Evolutionary conservation across 129 eudicot genomes (phyloP).

Genomic region (Heracleum sosnowskyi): DNA sequence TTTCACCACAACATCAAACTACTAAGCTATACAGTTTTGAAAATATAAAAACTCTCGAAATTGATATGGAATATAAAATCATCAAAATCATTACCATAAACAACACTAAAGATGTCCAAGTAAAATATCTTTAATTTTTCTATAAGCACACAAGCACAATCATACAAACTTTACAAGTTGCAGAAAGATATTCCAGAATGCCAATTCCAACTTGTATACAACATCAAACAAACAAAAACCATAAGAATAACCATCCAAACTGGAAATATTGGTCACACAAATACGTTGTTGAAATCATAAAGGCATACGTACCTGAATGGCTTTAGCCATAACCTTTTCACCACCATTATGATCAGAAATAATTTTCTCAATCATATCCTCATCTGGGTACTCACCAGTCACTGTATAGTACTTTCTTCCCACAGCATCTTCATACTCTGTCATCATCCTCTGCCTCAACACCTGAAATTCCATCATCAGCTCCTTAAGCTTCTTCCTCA

Average conservation of each 20-base stretch:
- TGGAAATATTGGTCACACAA: neutral
- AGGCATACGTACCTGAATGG: constrained; percentile 68
- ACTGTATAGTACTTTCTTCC: constrained; percentile 71
- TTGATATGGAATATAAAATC: neutral
- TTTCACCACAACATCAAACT: neutral
- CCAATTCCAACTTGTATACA: neutral
- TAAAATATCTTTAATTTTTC: too few relatives aligned
- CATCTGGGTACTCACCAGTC: constrained; percentile 64
- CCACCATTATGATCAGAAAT: constrained; percentile 50
- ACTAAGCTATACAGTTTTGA: neutral
- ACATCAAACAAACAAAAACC: neutral
- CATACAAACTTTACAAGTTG: neutral
- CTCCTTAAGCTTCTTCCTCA: constrained; percentile 80
- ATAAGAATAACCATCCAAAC: neutral
- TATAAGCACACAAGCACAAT: neutral
- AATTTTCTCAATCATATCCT: constrained; percentile 74
- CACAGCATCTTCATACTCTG: constrained; percentile 68
- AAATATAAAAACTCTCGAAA: neutral
- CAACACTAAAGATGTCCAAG: neutral
- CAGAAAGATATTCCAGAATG: neutral
- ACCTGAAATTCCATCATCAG: constrained; percentile 86
- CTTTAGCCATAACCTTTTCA: constrained; percentile 57
- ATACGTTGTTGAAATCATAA: neutral
- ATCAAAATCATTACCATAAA: neutral
- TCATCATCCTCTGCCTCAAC: constrained; percentile 73